phyloP scores from a whole-genome alignment of 1,139 yeast species.

The Debaryomyces udenii region DNA sequence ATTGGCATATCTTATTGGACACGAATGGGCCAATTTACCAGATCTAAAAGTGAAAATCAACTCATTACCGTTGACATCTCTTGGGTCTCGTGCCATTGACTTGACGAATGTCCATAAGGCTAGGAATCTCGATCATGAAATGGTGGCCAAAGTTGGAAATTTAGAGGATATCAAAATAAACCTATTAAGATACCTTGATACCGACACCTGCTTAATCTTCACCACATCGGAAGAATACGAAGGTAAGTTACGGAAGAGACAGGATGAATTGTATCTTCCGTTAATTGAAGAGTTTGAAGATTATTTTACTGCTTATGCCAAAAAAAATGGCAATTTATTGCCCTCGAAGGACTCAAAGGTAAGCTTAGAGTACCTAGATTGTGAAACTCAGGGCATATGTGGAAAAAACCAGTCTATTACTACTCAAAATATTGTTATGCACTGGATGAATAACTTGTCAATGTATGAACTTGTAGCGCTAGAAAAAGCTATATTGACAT shows the following conservation, averaged over 20 bases:
- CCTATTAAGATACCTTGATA: constrained; percentile 81
- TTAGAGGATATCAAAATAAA: constrained; percentile 55
- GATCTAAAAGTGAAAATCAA: constrained; percentile 75
- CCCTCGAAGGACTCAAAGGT: constrained; percentile 28
- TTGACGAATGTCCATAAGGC: constrained; percentile 38
- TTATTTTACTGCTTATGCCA: constrained; percentile 53
- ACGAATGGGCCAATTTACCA: constrained; percentile 86
- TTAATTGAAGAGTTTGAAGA: constrained; percentile 68
- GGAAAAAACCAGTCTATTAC: constrained; percentile 73
- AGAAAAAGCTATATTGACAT: constrained; percentile 82
- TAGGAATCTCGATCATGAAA: constrained; percentile 40
- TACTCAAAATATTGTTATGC: constrained; percentile 62
- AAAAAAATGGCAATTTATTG: constrained; percentile 29
- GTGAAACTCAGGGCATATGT: constrained; percentile 76
- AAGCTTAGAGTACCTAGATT: constrained; percentile 64
- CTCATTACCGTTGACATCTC: constrained; percentile 82
- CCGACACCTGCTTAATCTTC: constrained; percentile 88
- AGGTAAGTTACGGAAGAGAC: constrained; percentile 76
- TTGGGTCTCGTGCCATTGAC: constrained; percentile 86
- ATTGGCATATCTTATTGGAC: constrained; percentile 74
- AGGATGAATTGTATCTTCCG: constrained; percentile 76
- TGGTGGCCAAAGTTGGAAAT: constrained; percentile 62
- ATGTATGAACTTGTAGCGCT: constrained; percentile 82
- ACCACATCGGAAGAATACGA: constrained; percentile 83
- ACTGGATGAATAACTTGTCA: constrained; percentile 66